Evolutionary conservation across 139 green algal genomes (phyloP).

Genomic region (Diplosphaera chodatii): DNA sequence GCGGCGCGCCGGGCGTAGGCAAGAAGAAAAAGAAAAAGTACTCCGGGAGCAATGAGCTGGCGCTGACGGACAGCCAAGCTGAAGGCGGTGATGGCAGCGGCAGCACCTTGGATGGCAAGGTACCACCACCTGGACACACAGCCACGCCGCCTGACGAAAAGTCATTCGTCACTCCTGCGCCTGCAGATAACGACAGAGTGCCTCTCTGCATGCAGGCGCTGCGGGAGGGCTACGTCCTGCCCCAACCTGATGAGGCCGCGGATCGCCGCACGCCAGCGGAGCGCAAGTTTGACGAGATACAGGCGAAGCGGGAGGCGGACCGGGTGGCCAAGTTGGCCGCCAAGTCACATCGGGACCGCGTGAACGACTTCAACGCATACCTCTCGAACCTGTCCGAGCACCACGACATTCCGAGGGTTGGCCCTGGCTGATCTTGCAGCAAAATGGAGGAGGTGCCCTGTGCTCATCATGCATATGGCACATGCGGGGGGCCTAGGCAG

Average conservation of each 20-base stretch:
- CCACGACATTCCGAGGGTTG: constrained; percentile 82
- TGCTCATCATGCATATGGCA: too few relatives aligned
- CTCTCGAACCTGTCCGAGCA: constrained; percentile 71
- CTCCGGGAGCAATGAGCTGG: constrained; percentile 16
- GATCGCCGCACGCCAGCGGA: constrained; percentile 81
- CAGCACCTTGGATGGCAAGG: constrained; percentile 1
- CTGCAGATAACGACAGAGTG: background rate
- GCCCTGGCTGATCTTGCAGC: constrained; percentile 66
- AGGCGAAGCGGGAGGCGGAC: constrained; percentile 63
- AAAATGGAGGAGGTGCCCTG: too few relatives aligned
- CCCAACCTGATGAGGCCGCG: constrained; percentile 10
- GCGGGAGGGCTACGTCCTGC: constrained; percentile 36
- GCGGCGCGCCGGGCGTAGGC: constrained; percentile 30
- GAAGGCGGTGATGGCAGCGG: constrained; percentile 11
- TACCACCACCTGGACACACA: too few relatives aligned
- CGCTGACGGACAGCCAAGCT: background rate
- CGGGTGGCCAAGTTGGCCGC: constrained; percentile 49
- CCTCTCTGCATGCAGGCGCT: constrained; percentile 9
- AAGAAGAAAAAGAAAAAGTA: constrained; percentile 86
- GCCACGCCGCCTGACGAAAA: too few relatives aligned
- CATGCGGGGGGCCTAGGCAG: too few relatives aligned
- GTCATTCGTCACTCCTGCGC: too few relatives aligned
- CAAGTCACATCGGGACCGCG: constrained; percentile 75
- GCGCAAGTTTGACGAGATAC: constrained; percentile 51
- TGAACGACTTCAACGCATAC: constrained; percentile 81